Percentiles rank a stretch among this genome's conserved stretches.
Conservation (phyloP, 2,329 filamentous ascomycete species). For the Chrysosporium keratinophilum region DNA sequence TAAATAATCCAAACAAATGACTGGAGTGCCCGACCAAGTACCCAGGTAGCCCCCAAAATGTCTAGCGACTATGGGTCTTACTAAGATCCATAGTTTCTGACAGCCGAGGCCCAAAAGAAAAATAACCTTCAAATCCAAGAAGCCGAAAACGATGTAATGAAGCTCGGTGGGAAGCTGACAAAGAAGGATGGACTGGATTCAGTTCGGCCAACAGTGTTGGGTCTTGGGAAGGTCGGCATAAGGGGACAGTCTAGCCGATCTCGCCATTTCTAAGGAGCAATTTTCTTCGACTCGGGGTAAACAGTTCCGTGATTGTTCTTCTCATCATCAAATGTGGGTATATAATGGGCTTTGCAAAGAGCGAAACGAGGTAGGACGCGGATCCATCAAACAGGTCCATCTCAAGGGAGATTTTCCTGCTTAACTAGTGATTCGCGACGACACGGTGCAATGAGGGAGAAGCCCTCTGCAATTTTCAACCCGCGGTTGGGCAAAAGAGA, state of each 20-base stretch:
- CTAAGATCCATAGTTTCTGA: constrained; percentile 17
- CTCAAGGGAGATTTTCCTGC: constrained; percentile 9
- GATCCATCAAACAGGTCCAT: constrained; percentile 16
- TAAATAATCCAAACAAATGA: constrained; percentile 22
- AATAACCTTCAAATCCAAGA: constrained; percentile 15
- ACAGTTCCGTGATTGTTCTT: background rate
- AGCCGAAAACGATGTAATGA: constrained; percentile 13
- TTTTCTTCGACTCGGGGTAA: constrained; percentile 4
- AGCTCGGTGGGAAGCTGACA: constrained; percentile 15
- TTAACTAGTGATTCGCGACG: too few relatives aligned
- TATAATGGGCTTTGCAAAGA: constrained; percentile 16
- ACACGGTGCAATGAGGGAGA: constrained; percentile 7
- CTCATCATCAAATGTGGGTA: constrained; percentile 12
- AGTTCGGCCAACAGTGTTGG: background rate
- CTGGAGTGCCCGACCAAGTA: constrained; percentile 23
- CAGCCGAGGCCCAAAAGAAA: constrained; percentile 17
- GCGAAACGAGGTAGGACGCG: constrained; percentile 15
- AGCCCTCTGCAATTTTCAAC: constrained; percentile 7
- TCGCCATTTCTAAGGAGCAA: constrained; percentile 17
- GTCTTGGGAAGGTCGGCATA: background rate
- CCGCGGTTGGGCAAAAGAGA: too few relatives aligned
- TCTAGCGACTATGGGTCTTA: constrained; percentile 15
- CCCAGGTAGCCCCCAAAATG: constrained; percentile 19
- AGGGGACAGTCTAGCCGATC: constrained; percentile 15
- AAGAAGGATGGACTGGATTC: constrained; percentile 3